phyloP scores from a whole-genome alignment of 179 eudicot genomes.

The Corrigiola litoralis region DNA sequence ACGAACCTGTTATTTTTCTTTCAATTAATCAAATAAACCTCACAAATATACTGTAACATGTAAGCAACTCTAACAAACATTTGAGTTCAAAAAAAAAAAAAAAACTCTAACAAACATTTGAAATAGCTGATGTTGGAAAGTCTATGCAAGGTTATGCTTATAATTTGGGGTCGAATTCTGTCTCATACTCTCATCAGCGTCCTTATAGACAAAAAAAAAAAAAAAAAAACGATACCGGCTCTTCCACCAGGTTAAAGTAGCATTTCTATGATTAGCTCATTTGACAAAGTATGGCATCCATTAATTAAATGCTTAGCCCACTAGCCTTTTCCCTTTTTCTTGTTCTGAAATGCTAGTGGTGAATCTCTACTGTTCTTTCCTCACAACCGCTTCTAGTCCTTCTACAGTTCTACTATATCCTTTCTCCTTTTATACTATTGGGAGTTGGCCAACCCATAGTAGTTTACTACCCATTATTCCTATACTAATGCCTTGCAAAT shows the following conservation, averaged over 20 bases:
- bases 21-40: no score
- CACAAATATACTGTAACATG: not conserved
- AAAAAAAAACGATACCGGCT: slow-evolving; percentile 22
- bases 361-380: slow-evolving; percentile 21
- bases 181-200: no score
- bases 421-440: slow-evolving; percentile 7
- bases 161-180: no score
- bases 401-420: no score
- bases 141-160: no score
- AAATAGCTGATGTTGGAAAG: no score
- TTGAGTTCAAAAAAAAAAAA: no score
- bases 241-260: slow-evolving; percentile 30
- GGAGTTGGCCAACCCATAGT: slow-evolving; percentile 17
- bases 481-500: slow-evolving; percentile 13
- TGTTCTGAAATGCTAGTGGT: slow-evolving; percentile 25
- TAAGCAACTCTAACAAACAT: no score
- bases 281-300: slow-evolving; percentile 33
- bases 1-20: no score
- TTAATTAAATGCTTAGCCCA: slow-evolving; percentile 35
- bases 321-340: slow-evolving; percentile 26
- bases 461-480: slow-evolving; percentile 17
- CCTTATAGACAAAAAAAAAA: not conserved
- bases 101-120: not conserved
- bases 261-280: slow-evolving; percentile 33
- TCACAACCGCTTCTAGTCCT: not conserved